phyloP scores from a whole-genome alignment of 805 yeast species.

The Vanderwaltozyma tropicalis region DNA sequence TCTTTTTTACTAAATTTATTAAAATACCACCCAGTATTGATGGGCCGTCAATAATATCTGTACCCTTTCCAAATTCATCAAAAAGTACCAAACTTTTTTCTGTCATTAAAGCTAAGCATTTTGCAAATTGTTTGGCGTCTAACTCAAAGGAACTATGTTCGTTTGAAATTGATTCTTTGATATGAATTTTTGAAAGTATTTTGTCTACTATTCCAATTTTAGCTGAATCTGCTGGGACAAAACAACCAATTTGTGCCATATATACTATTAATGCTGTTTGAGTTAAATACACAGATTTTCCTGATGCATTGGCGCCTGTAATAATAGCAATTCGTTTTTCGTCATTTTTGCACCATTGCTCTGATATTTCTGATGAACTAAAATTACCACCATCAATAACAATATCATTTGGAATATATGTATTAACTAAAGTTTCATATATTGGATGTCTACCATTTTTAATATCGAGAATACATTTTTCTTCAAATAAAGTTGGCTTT shows the following conservation, averaged over 20 bases:
- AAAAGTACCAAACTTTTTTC: slow-evolving; percentile 35
- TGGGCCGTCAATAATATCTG: slow-evolving; percentile 38
- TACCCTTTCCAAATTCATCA: slow-evolving; percentile 49
- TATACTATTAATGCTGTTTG: slow-evolving; percentile 40
- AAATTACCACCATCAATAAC: slow-evolving; percentile 17
- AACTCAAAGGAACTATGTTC: slow-evolving; percentile 40
- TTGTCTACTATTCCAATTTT: slow-evolving; percentile 39
- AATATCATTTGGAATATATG: slow-evolving; percentile 37
- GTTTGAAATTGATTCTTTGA: slow-evolving; percentile 32
- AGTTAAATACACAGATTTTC: slow-evolving; percentile 41
- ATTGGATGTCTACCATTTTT: slow-evolving; percentile 39
- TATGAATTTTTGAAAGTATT: slow-evolving; percentile 36
- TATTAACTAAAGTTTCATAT: slow-evolving; percentile 31
- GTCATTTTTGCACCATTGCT: slow-evolving; percentile 7
- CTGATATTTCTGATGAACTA: not conserved
- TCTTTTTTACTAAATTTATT: slow-evolving; percentile 11
- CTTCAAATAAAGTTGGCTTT: slow-evolving; percentile 26
- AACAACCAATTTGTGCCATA: slow-evolving; percentile 45
- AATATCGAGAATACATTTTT: slow-evolving; percentile 23
- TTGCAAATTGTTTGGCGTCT: slow-evolving; percentile 37
- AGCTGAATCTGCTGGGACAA: slow-evolving; percentile 41
- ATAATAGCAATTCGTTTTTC: slow-evolving; percentile 29
- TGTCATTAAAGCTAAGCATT: slow-evolving; percentile 33
- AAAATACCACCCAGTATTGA: slow-evolving; percentile 34
- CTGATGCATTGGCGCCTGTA: slow-evolving; percentile 43